Percentiles rank a stretch among this genome's conserved stretches.
Evolutionary conservation across 169 alveolate genomes (phyloP).

Genomic region (Eimeria tenella): DNA sequence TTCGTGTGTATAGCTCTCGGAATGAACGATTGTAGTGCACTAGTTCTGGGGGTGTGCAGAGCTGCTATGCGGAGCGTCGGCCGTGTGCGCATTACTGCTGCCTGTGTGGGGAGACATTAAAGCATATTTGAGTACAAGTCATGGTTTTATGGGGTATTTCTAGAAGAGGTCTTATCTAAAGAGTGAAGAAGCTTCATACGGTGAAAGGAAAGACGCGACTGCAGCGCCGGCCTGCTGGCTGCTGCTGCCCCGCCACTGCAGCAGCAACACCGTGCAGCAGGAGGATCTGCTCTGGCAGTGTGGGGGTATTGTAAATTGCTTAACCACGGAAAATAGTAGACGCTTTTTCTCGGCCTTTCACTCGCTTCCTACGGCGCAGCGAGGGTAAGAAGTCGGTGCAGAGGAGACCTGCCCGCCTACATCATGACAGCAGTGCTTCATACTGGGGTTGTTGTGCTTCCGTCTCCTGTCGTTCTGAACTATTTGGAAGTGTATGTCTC

Average conservation of each 20-base stretch:
- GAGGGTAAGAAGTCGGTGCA: constrained; percentile 48
- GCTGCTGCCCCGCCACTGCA: constrained; percentile 68
- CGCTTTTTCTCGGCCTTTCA: constrained; percentile 61
- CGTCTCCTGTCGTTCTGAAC: constrained; percentile 38
- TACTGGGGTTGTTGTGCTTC: neutral
- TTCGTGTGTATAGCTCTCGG: no score
- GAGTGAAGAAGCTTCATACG: constrained; percentile 22
- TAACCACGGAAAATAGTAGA: neutral
- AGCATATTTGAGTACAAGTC: neutral
- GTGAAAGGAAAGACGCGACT: constrained; percentile 55
- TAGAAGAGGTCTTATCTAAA: neutral
- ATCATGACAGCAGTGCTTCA: neutral
- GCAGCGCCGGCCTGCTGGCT: constrained; percentile 40
- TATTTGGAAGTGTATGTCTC: neutral
- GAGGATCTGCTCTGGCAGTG: constrained; percentile 8
- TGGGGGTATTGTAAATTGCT: constrained; percentile 35
- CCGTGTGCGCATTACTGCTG: neutral
- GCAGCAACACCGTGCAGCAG: constrained; percentile 56
- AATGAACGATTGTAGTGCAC: no score
- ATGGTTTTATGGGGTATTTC: neutral
- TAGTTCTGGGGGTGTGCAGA: constrained; percentile 13
- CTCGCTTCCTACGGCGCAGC: constrained; percentile 68
- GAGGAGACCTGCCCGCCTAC: constrained; percentile 22
- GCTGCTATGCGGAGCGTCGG: neutral
- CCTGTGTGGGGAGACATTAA: neutral